These are phyloP conservation scores for Strobilomyces echinocephalus DNA, from an alignment of 768 basidiomycete species.

Conservation along the genomic window DNA sequence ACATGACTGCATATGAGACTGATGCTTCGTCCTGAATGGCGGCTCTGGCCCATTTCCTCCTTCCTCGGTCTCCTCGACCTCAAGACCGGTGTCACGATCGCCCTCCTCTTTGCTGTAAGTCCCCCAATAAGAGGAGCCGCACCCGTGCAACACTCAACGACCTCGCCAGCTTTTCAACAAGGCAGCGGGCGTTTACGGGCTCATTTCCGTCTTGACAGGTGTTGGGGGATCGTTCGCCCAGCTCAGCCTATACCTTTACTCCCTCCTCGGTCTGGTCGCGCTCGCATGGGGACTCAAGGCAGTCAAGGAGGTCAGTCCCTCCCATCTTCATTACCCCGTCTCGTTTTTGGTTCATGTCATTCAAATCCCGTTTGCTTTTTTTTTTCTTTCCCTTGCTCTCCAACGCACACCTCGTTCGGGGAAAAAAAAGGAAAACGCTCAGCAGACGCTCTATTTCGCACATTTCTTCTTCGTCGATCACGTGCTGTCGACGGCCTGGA, in stretches of 20 bases:
- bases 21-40: conserved; percentile 77
- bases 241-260: conserved; percentile 91
- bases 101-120: conserved; percentile 84
- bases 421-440: conserved; percentile 72
- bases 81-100: conserved; percentile 88
- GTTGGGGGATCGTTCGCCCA: conserved; percentile 93
- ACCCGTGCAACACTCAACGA: conserved; percentile 7
- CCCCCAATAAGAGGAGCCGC: neutral
- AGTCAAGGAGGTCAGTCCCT: conserved; percentile 68
- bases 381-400: neutral
- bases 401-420: neutral
- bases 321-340: neutral
- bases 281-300: conserved; percentile 84
- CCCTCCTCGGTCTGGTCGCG: conserved; percentile 72
- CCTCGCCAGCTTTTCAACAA: conserved; percentile 79
- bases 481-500: conserved; percentile 84
- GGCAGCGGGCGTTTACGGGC: conserved; percentile 94
- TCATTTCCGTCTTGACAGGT: conserved; percentile 86
- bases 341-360: conserved; percentile 4
- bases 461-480: conserved; percentile 93
- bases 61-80: conserved; percentile 88
- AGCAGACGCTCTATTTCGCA: conserved; percentile 80
- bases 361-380: conserved; percentile 2
- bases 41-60: conserved; percentile 75
- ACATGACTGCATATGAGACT: conserved; percentile 61